A percentile compares a stretch with the other conserved stretches of the same genome.
Evolutionary conservation across 169 alveolate species (phyloP).

Genomic region (Plasmodium malariae): DNA sequence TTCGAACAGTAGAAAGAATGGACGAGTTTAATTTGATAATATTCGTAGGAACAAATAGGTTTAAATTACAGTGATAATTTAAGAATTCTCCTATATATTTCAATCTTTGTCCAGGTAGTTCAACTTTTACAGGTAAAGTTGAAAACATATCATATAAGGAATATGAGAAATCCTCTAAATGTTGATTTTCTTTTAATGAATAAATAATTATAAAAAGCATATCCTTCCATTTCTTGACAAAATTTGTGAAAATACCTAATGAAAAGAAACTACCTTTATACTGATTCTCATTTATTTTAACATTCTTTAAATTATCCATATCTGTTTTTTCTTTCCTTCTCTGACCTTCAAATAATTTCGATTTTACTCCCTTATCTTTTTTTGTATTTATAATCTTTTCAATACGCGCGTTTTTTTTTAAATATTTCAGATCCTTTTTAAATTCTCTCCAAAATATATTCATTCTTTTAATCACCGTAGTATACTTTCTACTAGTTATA

Average conservation of each 20-base stretch:
- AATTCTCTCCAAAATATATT: constrained; percentile 64
- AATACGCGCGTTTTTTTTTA: constrained; percentile 23
- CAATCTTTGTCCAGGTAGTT: constrained; percentile 54
- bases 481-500: constrained; percentile 11
- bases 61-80: constrained; percentile 31
- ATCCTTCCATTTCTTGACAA: constrained; percentile 69
- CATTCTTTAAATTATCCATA: background rate
- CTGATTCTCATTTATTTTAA: background rate
- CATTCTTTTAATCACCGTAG: constrained; percentile 25
- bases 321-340: background rate
- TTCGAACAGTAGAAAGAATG: background rate
- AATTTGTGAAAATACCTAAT: constrained; percentile 21
- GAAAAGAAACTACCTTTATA: constrained; percentile 5
- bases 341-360: background rate
- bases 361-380: background rate
- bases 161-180: constrained; percentile 36
- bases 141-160: constrained; percentile 38
- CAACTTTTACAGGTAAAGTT: constrained; percentile 27
- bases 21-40: constrained; percentile 34
- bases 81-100: constrained; percentile 54
- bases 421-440: constrained; percentile 48
- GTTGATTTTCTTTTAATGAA: constrained; percentile 42
- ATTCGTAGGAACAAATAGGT: constrained; percentile 17
- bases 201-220: constrained; percentile 29
- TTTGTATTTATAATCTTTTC: background rate